A percentile compares a stretch with the other conserved stretches of the same genome.
phyloP scores from a whole-genome alignment of 2,329 filamentous ascomycete species.

The Beauveria pseudobassiana region DNA sequence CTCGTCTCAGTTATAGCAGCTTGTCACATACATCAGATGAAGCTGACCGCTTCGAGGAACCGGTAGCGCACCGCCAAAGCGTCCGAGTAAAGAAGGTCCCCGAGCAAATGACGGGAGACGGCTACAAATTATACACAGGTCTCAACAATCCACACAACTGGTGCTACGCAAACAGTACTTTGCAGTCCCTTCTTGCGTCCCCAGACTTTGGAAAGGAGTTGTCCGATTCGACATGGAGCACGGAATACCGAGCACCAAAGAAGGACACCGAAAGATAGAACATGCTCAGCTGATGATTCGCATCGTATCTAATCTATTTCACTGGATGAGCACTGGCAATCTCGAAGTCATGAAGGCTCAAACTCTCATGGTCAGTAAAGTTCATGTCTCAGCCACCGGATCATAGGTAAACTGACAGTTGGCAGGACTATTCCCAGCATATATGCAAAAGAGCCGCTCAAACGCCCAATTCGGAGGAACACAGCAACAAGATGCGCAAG shows the following conservation, averaged over 20 bases:
- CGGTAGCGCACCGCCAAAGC: conserved; percentile 32
- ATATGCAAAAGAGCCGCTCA: conserved; percentile 25
- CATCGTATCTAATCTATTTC: conserved; percentile 51
- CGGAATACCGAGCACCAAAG: conserved; percentile 59
- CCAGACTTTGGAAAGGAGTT: conserved; percentile 58
- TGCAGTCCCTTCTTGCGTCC: conserved; percentile 77
- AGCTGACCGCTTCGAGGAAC: conserved; percentile 28
- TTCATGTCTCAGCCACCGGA: conserved; percentile 4
- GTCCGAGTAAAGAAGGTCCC: conserved; percentile 30
- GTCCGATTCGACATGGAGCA: conserved; percentile 50
- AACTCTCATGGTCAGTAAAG: conserved; percentile 47
- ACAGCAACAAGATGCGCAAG: conserved; percentile 83
- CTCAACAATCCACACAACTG: conserved; percentile 74
- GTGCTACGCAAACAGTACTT: conserved; percentile 87
- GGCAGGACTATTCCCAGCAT: conserved; percentile 47
- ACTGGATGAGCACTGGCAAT: conserved; percentile 47
- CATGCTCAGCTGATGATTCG: conserved; percentile 53
- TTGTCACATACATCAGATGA: conserved; percentile 40
- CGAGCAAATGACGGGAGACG: conserved; percentile 38
- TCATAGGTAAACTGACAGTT: conserved; percentile 16
- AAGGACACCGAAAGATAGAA: conserved; percentile 49
- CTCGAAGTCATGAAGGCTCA: conserved; percentile 44
- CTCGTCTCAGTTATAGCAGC: conserved; percentile 72
- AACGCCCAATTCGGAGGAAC: conserved; percentile 56
- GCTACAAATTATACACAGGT: conserved; percentile 42